These are phyloP conservation scores for Sporothrix brunneoviolacea DNA, from an alignment of 2,329 filamentous ascomycete species.

Conservation along the genomic window DNA sequence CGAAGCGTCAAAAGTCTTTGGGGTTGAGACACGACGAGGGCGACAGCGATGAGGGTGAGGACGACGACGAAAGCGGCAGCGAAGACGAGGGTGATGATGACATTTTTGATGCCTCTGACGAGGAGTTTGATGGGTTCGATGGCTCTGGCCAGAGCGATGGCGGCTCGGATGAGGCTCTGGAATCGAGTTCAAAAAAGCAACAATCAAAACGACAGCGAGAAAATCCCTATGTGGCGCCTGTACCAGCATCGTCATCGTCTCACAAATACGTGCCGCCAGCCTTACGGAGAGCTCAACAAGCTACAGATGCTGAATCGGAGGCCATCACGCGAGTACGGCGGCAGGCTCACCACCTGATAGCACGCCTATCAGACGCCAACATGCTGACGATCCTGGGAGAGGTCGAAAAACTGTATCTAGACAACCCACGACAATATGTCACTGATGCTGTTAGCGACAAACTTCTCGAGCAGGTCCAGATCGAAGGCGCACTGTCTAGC, in stretches of 20 bases:
- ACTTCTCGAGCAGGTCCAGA: slow-evolving; percentile 71
- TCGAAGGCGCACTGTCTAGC: slow-evolving; percentile 71
- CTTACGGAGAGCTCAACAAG: slow-evolving; percentile 48
- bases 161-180: slow-evolving; percentile 13
- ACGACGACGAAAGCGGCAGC: slow-evolving; percentile 24
- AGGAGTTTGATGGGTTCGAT: neutral
- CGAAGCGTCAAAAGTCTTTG: slow-evolving; percentile 47
- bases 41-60: slow-evolving; percentile 11
- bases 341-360: slow-evolving; percentile 82
- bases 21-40: slow-evolving; percentile 23
- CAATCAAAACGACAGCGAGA: slow-evolving; percentile 40
- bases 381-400: slow-evolving; percentile 76
- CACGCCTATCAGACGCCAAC: slow-evolving; percentile 87
- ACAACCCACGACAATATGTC: slow-evolving; percentile 80
- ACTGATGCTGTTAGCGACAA: slow-evolving; percentile 73
- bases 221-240: slow-evolving; percentile 82
- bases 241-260: slow-evolving; percentile 32
- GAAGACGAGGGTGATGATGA: slow-evolving; percentile 23
- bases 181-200: slow-evolving; percentile 20
- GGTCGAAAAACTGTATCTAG: slow-evolving; percentile 75
- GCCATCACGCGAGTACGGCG: slow-evolving; percentile 66
- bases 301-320: slow-evolving; percentile 44
- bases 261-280: slow-evolving; percentile 89
- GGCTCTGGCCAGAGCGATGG: slow-evolving; percentile 24
- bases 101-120: slow-evolving; percentile 19